phyloP scores from a whole-genome alignment of 2,329 filamentous ascomycete species.

The Aspergillus calidoustus region DNA sequence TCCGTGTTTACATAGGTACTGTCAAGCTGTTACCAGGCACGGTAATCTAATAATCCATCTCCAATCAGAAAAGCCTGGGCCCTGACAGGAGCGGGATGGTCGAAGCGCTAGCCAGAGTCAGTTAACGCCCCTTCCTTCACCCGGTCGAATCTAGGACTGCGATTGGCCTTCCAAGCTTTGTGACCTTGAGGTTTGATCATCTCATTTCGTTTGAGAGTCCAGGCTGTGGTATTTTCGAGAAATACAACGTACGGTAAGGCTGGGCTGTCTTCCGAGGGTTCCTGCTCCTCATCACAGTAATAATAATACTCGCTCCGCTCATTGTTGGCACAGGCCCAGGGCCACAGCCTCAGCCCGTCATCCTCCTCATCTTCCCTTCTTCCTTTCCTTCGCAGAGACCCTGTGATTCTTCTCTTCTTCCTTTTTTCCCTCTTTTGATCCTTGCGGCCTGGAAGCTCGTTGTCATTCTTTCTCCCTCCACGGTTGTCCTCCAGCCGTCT shows the following conservation, averaged over 20 bases:
- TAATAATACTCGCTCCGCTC: neutral
- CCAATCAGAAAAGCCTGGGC: slow-evolving; percentile 14
- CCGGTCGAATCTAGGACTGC: neutral
- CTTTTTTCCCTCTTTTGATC: slow-evolving; percentile 20
- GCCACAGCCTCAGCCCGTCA: neutral
- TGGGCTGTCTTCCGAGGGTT: slow-evolving; percentile 4
- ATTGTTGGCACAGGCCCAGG: neutral
- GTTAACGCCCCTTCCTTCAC: slow-evolving; percentile 11
- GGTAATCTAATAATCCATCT: neutral
- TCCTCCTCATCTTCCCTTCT: slow-evolving; percentile 10
- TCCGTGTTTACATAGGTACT: slow-evolving; percentile 17
- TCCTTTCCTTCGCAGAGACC: slow-evolving; percentile 6
- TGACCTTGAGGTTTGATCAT: slow-evolving; percentile 19
- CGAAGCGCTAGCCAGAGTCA: neutral
- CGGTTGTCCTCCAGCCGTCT: slow-evolving; percentile 24
- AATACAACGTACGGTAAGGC: slow-evolving; percentile 17
- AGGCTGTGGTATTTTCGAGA: slow-evolving; percentile 15
- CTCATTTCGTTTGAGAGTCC: slow-evolving; percentile 28
- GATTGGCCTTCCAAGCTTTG: slow-evolving; percentile 18
- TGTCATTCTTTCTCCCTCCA: slow-evolving; percentile 42
- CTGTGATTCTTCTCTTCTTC: slow-evolving; percentile 18
- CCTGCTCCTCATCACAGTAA: slow-evolving; percentile 11
- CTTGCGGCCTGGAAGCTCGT: slow-evolving; percentile 39
- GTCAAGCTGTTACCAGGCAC: slow-evolving; percentile 32
- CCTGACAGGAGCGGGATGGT: slow-evolving; percentile 12